These are phyloP conservation scores for Nepenthes alata DNA, from an alignment of 179 eudicot species.

Conservation along the genomic window DNA sequence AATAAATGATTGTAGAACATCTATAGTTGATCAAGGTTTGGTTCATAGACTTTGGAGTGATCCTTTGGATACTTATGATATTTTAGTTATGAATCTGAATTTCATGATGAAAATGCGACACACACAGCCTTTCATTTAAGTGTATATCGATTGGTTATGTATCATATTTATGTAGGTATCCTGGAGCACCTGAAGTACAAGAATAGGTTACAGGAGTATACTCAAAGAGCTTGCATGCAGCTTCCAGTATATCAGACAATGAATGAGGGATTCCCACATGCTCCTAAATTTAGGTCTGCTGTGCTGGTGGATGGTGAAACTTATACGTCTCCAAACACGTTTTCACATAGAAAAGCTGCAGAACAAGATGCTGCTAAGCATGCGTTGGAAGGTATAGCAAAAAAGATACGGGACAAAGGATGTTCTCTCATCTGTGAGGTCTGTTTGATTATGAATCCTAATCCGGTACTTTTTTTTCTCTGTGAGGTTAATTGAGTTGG, in stretches of 20 bases:
- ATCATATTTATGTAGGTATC: conserved; percentile 11
- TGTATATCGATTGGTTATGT: neutral
- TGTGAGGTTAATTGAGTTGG: no score
- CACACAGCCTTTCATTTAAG: no score
- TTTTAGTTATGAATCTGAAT: no score
- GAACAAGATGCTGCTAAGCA: conserved; percentile 49
- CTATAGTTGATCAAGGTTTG: no score
- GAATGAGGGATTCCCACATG: conserved; percentile 18
- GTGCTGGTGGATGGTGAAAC: conserved; percentile 44
- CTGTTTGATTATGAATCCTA: conserved; percentile 4
- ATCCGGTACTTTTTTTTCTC: no score
- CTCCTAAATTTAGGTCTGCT: conserved; percentile 25
- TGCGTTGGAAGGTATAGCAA: conserved; percentile 27
- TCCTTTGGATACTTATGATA: no score
- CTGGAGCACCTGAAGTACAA: conserved; percentile 20
- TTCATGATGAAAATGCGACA: no score
- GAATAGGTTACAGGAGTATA: conserved; percentile 30
- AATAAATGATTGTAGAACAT: no score
- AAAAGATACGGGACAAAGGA: conserved; percentile 25
- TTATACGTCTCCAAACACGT: conserved; percentile 21
- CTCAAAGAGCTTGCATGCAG: conserved; percentile 24
- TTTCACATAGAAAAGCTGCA: conserved; percentile 27
- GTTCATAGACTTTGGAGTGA: no score
- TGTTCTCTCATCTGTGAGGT: conserved; percentile 35
- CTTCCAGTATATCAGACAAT: conserved; percentile 33